Percentiles rank a stretch among this genome's conserved stretches.
phyloP scores from a whole-genome alignment of 768 basidiomycete species.

The Jaapia argillacea region DNA sequence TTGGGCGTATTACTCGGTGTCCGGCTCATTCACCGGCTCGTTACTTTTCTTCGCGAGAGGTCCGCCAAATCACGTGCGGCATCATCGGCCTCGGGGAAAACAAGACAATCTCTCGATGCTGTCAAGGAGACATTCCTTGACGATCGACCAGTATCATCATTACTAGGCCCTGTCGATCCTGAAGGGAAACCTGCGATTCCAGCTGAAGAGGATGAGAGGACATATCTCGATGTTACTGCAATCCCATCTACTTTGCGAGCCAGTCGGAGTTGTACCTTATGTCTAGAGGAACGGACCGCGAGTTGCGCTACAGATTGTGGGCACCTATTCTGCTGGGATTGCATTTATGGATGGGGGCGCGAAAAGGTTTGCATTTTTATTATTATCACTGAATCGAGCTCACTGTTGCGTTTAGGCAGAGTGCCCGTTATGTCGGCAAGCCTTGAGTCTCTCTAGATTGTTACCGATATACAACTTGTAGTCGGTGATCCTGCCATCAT shows the following conservation, averaged over 20 bases:
- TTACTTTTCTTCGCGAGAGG: slow-evolving; percentile 31
- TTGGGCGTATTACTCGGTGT: slow-evolving; percentile 65
- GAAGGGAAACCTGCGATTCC: slow-evolving; percentile 44
- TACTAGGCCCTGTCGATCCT: slow-evolving; percentile 39
- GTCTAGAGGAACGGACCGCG: slow-evolving; percentile 75
- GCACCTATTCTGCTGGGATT: slow-evolving; percentile 85
- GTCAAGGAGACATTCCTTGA: slow-evolving; percentile 41
- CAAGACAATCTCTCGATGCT: slow-evolving; percentile 22
- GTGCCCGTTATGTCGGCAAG: slow-evolving; percentile 81
- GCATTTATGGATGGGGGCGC: slow-evolving; percentile 81
- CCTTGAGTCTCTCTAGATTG: slow-evolving; percentile 54
- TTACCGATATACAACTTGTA: slow-evolving; percentile 81
- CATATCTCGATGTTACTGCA: slow-evolving; percentile 46
- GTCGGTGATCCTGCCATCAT: slow-evolving; percentile 9
- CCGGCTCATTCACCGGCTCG: slow-evolving; percentile 53
- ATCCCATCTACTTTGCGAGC: slow-evolving; percentile 45
- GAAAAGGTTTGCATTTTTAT: slow-evolving; percentile 51
- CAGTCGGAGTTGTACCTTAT: slow-evolving; percentile 69
- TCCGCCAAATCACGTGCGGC: slow-evolving; percentile 10
- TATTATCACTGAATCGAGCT: slow-evolving; percentile 4
- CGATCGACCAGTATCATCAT: slow-evolving; percentile 44
- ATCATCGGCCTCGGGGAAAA: slow-evolving; percentile 20
- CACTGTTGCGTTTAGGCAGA: slow-evolving; percentile 44
- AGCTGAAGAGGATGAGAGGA: slow-evolving; percentile 64
- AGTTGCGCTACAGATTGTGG: slow-evolving; percentile 84